Base-by-base conservation (phyloP, 257 asterid genomes). In the Solanum tarapatanum region DNA sequence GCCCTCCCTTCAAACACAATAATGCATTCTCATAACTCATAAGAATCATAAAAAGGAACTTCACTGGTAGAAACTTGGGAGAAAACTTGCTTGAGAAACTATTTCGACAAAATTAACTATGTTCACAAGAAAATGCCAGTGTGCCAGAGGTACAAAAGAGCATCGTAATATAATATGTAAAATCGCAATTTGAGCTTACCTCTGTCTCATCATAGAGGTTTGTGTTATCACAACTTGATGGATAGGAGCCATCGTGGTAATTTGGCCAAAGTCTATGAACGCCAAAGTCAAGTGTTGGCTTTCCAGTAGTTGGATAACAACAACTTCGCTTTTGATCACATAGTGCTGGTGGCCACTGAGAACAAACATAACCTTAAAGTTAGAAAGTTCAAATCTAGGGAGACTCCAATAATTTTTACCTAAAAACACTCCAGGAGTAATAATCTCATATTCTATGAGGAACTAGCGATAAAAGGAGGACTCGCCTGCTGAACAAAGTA, bases 241-340 rank as follows among this genome's bases (percentile, higher is more conserved):
- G 87, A 64, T 66, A 87, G 19, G 85, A 51, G 33, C 89, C 84
- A 26, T 90, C 48, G 11, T 69, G 43, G 88, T 83, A 76, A 73
- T 90, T 80, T 77, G 89, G 89, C 89, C 87, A 88, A 24, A 90
- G 87, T 12, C 88, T 89, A 55, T 87, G 90, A 37, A 90, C 70
- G n/a, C 88, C 77, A 8, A 90, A 90, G 41, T 90, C 64, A 3
- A 88, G 23, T 45, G 85, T 85, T 7, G 89, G 90, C 74, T 88
- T 90, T 32, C 92, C 92, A 1, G 91, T 83, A 32, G 84, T 83
- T 7, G 91, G 88, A 72, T 73, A 83, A 74, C 88, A 89, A 70
- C 88, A 83, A 32, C 70, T 37, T 11, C 33, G 8, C 11, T 48
- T 83, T 62, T 77, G 55, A 80, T 87, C 86, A 87, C 91, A 89